Conservation (phyloP, 2,329 filamentous ascomycete genomes). For the Claviceps sp. region DNA sequence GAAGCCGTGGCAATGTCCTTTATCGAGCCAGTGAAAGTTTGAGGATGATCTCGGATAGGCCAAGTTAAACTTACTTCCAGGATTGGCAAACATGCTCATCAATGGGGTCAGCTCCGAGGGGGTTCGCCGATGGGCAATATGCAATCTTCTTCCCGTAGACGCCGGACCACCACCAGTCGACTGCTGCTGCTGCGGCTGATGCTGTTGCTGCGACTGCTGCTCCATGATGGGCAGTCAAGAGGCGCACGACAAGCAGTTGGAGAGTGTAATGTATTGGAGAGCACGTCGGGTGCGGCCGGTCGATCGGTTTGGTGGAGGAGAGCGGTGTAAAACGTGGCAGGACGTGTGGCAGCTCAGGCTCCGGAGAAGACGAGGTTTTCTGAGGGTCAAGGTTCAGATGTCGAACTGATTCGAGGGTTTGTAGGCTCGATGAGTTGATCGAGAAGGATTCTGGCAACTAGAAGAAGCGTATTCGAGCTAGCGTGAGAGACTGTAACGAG, state of each 20-base stretch:
- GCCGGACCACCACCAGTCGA: constrained; percentile 49
- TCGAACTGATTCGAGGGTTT: no score
- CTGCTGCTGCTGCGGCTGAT: constrained; percentile 34
- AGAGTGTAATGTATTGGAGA: neutral
- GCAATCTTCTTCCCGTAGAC: constrained; percentile 75
- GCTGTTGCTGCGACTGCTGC: constrained; percentile 40
- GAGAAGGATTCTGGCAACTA: neutral
- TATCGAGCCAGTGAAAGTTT: neutral
- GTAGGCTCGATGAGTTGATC: neutral
- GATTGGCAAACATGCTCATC: constrained; percentile 76
- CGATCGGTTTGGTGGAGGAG: neutral
- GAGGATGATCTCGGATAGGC: neutral
- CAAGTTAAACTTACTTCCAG: constrained; percentile 42
- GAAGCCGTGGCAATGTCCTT: neutral
- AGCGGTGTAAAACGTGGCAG: neutral
- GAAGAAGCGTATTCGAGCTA: neutral
- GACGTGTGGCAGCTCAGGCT: neutral
- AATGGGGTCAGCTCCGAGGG: constrained; percentile 93
- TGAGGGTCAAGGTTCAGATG: no score
- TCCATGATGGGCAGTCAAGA: constrained; percentile 44
- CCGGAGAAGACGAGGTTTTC: neutral
- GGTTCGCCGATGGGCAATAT: constrained; percentile 94
- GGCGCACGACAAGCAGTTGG: constrained; percentile 21
- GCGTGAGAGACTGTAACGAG: constrained; percentile 10
- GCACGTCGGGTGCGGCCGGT: constrained; percentile 29